Evolutionary conservation across 306 rosid genomes (phyloP).

Genomic region (Fragaria ananassa): DNA sequence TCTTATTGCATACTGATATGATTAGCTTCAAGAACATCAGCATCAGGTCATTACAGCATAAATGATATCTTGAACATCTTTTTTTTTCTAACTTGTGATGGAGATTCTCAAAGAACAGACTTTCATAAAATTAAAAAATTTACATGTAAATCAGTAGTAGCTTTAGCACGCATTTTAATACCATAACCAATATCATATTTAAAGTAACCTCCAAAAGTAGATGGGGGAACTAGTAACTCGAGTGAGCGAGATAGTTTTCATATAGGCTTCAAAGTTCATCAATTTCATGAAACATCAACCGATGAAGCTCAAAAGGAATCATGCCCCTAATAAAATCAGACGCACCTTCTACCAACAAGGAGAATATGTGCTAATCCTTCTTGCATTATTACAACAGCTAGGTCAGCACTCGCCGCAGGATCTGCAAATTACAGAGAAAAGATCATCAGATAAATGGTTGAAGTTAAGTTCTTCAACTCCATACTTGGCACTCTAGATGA

Average conservation of each 20-base stretch:
- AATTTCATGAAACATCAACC: not conserved
- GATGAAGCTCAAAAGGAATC: slow-evolving; percentile 1
- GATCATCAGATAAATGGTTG: slow-evolving; percentile 2
- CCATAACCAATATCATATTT: not conserved
- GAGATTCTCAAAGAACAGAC: not conserved
- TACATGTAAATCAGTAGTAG: too few species aligned
- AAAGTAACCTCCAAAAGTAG: not conserved
- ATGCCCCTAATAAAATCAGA: slow-evolving; percentile 3
- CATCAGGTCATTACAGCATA: too few species aligned
- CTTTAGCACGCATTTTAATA: not conserved
- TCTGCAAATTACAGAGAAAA: slow-evolving; percentile 49
- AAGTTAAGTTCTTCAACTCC: slow-evolving; percentile 5
- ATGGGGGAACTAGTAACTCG: not conserved
- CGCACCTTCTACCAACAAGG: slow-evolving; percentile 86
- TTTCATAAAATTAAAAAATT: not conserved
- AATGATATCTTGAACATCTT: too few species aligned
- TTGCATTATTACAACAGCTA: slow-evolving; percentile 97
- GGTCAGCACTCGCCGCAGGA: slow-evolving; percentile 94
- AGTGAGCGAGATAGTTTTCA: not conserved
- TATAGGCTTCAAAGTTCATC: not conserved
- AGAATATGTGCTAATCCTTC: slow-evolving; percentile 95
- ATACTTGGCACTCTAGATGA: not conserved
- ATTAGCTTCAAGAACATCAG: too few species aligned
- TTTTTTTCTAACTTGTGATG: not conserved
- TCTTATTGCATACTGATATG: too few species aligned